Percentiles rank a stretch among this genome's conserved stretches.
These are phyloP conservation scores for Ganoderma meredithae DNA, from an alignment of 1,284 basidiomycete genomes.

Conservation along the genomic window DNA sequence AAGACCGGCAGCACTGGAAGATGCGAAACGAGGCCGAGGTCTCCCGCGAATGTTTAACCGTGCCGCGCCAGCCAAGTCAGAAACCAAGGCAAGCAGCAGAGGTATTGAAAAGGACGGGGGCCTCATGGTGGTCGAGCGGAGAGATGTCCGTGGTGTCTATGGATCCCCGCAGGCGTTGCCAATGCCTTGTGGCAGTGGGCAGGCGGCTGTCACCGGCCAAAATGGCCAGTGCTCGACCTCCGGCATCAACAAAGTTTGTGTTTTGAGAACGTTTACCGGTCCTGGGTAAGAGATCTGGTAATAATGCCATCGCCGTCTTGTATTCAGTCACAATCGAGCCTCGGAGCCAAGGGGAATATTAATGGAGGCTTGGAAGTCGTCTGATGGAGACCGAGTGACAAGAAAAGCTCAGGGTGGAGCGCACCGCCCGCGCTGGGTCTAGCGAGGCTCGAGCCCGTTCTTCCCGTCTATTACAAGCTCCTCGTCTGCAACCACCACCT, in stretches of 20 bases:
- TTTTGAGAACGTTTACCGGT: neutral
- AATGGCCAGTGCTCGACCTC: neutral
- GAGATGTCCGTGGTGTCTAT: neutral
- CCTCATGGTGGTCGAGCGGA: conserved; percentile 29
- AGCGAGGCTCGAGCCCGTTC: neutral
- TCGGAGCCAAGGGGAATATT: neutral
- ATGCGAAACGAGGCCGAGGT: conserved; percentile 11
- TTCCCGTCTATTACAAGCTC: conserved; percentile 14
- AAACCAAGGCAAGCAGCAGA: conserved; percentile 31
- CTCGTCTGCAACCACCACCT: conserved; percentile 13
- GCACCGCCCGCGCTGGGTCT: conserved; percentile 11
- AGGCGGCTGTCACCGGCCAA: conserved; percentile 8
- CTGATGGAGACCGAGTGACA: neutral
- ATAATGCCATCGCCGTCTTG: neutral
- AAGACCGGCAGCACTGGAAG: conserved; percentile 4
- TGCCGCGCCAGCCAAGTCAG: conserved; percentile 35
- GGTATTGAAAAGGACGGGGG: conserved; percentile 27
- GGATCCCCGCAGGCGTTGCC: neutral
- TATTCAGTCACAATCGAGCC: neutral
- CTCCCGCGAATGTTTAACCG: conserved; percentile 33
- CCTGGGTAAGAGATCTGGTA: neutral
- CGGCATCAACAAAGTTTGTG: neutral
- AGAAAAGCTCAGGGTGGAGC: neutral
- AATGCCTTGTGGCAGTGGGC: conserved; percentile 19
- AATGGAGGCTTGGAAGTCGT: neutral